Evolutionary conservation across 495 filamentous ascomycete species (phyloP), one percentile per base, ranked within the genome.

Genomic region (Chaetomium tenue): DNA sequence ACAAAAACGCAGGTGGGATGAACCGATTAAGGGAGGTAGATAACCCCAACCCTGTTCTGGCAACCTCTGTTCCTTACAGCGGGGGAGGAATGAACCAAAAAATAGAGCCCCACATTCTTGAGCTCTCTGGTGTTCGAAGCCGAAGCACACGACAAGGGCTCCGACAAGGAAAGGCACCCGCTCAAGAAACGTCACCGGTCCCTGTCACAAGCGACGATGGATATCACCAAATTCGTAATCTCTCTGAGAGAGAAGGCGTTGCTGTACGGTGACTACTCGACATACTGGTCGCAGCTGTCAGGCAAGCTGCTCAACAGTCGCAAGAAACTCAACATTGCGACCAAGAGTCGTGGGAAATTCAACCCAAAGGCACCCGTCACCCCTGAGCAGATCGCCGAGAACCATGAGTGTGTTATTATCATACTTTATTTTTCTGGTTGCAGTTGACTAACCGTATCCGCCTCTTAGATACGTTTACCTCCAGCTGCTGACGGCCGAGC

Each of bases 151-250:
- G 52, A 63, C 62, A 64, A 44, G 22, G 37, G 25, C 26, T 15
- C 48, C 26, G 13, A 16, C 18, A 48, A 30, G 28, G 28, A 30
- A 30, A 6, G 28, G 28, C 28, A 30, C 2, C 11, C 26, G 26
- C 15, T 58, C 30, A 22, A n/a, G 30, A 30, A 23, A 47, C 18
- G n/a, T 20, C 42, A 48, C 61, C 52, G 26, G 8, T 3, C 46
- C 40, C 11, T 16, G 18, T 46, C 25, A 0, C 20, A 20, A 22
- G 22, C 30, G 8, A 37, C 25, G 40, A 98, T 99, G 94, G 92
- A 98, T 61, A 89, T 98, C 74, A 98, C 94, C 22, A 85, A 85
- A 59, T 93, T 89, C 63, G 82, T 98, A 61, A 84, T 90, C 70
- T 85, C 86, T 50, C 84, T 86, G 47, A 80, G 93, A 44, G 90